Base-by-base conservation (phyloP, 2,329 filamentous ascomycete genomes). In the Thyridium curvatum region DNA sequence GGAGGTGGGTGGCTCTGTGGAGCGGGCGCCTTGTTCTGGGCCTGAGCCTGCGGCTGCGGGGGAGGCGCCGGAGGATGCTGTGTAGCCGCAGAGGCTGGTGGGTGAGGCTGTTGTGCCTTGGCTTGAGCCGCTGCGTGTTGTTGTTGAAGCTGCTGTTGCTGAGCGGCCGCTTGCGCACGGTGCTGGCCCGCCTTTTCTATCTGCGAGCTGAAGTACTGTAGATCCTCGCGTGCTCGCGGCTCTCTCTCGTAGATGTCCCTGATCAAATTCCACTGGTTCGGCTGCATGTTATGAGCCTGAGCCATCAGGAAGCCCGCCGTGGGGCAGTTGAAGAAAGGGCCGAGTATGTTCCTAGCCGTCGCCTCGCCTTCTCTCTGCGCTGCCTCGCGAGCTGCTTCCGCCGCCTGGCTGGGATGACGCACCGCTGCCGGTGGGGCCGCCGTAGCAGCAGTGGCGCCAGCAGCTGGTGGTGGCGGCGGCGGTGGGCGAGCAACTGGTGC, bases 221-320 rank as follows among this genome's bases (percentile, higher is more conserved):
- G 58, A 51, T 89, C 79, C 2, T 79, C 72, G 16, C 78, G 70
- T 0, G 86, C 77, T 16, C 71, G 72, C 1, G 79, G 77, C 39
- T 88, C 80, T 10, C 72, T 68, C 36, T 80, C 72, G 17, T 88
- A 70, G 12, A 91, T 81, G 30, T 74, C 71, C 37, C 75, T 72
- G 45, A 96, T 76, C 18, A 93, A 77, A 40, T 76, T 70, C 74
- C 93, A 83, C 54, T 94, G 86, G 13, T 74, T 65, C n/a, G 76
- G 69, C 34, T 80, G 72, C 69, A 85, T 86, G 36, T 75, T 73
- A 15, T 73, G 77, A 1, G 82, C 82, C 46, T 86, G 80, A 5
- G 79, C 76, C 33, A 88, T 66, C 4, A 90, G 64, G 49, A 88
- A 84, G 17, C 77, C 70, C 8, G 86, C 78, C 0, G 82, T 84